Conservation (phyloP, 2,329 filamentous ascomycete species). For the Aspergillus sp. region DNA sequence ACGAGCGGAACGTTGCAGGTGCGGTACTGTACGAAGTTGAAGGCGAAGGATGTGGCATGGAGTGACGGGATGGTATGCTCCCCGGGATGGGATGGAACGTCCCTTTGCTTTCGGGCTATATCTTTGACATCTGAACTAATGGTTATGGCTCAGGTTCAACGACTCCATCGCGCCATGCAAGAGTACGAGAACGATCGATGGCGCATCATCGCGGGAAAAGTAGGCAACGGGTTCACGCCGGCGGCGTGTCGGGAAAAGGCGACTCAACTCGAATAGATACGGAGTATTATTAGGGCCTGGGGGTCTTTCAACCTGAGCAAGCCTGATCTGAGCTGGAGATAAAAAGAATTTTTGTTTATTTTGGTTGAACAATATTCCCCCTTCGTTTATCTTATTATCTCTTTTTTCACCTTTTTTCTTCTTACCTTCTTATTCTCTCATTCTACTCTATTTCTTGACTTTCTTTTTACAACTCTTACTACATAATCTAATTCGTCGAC, state of each 20-base stretch:
- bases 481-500: background rate
- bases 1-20: conserved; percentile 91
- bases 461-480: background rate
- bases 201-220: conserved; percentile 87
- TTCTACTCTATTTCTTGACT: background rate
- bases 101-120: background rate
- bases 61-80: conserved; percentile 78
- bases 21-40: conserved; percentile 90
- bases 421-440: background rate
- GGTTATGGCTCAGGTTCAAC: conserved; percentile 31
- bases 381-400: background rate
- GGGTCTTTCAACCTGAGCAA: background rate
- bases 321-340: background rate
- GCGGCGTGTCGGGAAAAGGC: conserved; percentile 82
- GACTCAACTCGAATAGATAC: background rate
- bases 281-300: background rate
- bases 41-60: conserved; percentile 91
- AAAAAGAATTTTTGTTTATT: background rate
- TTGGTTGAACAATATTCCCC: background rate
- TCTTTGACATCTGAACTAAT: conserved; percentile 6
- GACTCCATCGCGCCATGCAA: conserved; percentile 39
- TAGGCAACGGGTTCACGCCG: conserved; percentile 85
- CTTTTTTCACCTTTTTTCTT: background rate
- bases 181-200: conserved; percentile 69
- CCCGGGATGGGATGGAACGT: background rate